These are phyloP conservation scores for Stipa capillata DNA, from an alignment of 176 grass and related monocot genomes.

Conservation along the genomic window DNA sequence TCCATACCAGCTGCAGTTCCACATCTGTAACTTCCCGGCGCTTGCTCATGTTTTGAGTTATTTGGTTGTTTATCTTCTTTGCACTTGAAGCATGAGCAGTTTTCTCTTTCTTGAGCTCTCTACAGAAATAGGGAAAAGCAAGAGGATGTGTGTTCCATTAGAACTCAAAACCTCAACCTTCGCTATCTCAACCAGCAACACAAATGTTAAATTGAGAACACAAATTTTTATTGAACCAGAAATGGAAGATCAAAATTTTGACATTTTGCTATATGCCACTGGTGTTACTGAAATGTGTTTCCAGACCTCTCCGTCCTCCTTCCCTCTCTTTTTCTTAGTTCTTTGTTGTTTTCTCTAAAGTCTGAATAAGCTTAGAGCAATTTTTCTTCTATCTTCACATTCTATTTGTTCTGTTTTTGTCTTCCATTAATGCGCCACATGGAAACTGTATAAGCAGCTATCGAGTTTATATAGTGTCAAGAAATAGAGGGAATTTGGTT, in stretches of 20 bases:
- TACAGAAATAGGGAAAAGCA: not conserved
- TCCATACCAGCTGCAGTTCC: constrained; percentile 53
- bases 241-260: not conserved
- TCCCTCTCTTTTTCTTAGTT: too few relatives aligned
- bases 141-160: not conserved
- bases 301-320: too few relatives aligned
- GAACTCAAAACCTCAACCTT: constrained; percentile 6
- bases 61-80: constrained; percentile 54
- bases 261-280: not conserved
- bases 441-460: too few relatives aligned
- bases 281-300: too few relatives aligned
- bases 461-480: not conserved
- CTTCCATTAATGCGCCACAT: too few relatives aligned
- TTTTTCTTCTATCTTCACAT: too few relatives aligned
- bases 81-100: constrained; percentile 24
- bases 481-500: not conserved
- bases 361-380: too few relatives aligned
- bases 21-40: constrained; percentile 39
- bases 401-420: not conserved
- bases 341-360: too few relatives aligned
- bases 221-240: not conserved
- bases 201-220: not conserved
- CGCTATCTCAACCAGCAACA: not conserved
- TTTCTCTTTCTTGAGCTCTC: constrained; percentile 65
- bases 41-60: constrained; percentile 58